Conservation (phyloP, 192 early-diverging fungal species). For the Entophlyctis helioformis region DNA sequence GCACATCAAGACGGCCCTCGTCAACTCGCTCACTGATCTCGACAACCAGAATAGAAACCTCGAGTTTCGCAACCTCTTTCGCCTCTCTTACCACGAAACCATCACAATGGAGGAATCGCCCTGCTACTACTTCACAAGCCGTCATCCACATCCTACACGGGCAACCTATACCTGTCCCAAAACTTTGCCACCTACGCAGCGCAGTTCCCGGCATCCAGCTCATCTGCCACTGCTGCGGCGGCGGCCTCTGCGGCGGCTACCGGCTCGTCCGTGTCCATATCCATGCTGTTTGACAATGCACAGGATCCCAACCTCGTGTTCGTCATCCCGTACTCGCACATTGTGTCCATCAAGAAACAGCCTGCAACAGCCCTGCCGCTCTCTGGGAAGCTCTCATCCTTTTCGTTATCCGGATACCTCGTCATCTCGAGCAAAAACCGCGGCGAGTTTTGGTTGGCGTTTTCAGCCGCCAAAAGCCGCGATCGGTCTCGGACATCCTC, state of each 20-base stretch:
- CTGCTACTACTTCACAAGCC: slow-evolving; percentile 26
- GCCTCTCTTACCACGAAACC: slow-evolving; percentile 29
- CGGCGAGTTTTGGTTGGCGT: slow-evolving; percentile 29
- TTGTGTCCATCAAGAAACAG: slow-evolving; percentile 36
- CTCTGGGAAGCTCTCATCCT: slow-evolving; percentile 16
- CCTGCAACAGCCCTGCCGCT: slow-evolving; percentile 24
- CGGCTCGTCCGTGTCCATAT: slow-evolving; percentile 7
- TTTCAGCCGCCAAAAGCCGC: slow-evolving; percentile 16
- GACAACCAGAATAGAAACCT: slow-evolving; percentile 29
- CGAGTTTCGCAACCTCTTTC: slow-evolving; percentile 36
- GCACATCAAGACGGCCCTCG: slow-evolving; percentile 19
- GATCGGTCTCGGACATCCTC: slow-evolving; percentile 23
- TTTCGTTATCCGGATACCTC: slow-evolving; percentile 31
- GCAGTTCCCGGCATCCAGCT: no score
- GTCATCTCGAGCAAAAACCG: slow-evolving; percentile 28
- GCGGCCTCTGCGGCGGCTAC: not conserved
- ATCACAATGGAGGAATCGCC: slow-evolving; percentile 29
- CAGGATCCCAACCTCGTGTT: slow-evolving; percentile 19
- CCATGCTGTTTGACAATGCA: slow-evolving; percentile 29
- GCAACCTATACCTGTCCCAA: slow-evolving; percentile 34
- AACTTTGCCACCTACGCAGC: slow-evolving; percentile 9
- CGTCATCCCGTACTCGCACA: slow-evolving; percentile 29
- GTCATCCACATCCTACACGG: slow-evolving; percentile 8
- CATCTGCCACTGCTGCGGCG: slow-evolving; percentile 1
- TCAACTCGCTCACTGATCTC: slow-evolving; percentile 22